These are phyloP conservation scores for Penicillium salamii DNA, from an alignment of 495 filamentous ascomycete species.

Conservation along the genomic window DNA sequence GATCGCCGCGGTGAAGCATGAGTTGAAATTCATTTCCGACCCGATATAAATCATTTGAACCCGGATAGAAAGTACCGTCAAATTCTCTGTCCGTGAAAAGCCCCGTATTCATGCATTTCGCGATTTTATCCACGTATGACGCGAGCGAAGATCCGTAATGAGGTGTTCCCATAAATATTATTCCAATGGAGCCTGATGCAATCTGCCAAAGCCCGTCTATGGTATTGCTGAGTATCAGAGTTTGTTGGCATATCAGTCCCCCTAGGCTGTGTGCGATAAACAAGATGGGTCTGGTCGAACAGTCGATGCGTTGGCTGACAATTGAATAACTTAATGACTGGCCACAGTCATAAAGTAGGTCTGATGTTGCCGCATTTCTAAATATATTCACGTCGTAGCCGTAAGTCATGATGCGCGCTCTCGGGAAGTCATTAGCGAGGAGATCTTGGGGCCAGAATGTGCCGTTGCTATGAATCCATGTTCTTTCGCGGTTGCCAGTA, in stretches of 20 bases:
- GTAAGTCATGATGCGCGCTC: constrained; percentile 6
- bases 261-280: constrained; percentile 5
- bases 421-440: neutral
- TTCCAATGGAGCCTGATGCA: neutral
- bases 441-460: constrained; percentile 7
- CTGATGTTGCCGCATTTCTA: neutral
- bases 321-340: constrained; percentile 3
- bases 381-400: constrained; percentile 1
- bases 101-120: neutral
- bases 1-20: neutral
- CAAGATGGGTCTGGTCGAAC: neutral
- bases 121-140: neutral
- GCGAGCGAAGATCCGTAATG: constrained; percentile 1
- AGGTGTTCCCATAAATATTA: constrained; percentile 6
- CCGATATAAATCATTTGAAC: neutral
- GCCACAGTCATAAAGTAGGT: neutral
- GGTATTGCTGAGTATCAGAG: neutral
- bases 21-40: neutral
- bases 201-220: constrained; percentile 7
- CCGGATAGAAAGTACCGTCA: neutral
- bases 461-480: constrained; percentile 2
- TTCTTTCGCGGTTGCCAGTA: neutral
- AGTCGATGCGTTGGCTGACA: constrained; percentile 1
- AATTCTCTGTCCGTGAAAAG: neutral
- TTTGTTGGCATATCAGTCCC: constrained; percentile 2